phyloP scores from a whole-genome alignment of 1,139 yeast genomes.

The Taiozyma sp. region DNA sequence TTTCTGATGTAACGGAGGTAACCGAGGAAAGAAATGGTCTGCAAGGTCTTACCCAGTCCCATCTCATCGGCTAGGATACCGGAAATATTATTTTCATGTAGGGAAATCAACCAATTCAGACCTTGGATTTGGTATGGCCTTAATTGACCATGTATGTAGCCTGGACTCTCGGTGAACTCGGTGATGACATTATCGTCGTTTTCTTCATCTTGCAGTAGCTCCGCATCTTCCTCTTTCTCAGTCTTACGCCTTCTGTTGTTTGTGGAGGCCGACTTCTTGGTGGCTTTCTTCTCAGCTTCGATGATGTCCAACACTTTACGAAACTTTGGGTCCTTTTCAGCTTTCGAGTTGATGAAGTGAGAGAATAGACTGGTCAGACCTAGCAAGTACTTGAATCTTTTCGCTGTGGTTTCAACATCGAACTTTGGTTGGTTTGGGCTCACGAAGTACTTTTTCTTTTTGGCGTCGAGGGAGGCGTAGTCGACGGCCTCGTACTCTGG shows the following conservation, averaged over 20 bases:
- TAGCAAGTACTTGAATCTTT: constrained; percentile 60
- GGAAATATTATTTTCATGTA: constrained; percentile 75
- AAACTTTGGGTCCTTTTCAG: constrained; percentile 57
- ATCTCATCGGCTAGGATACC: constrained; percentile 97
- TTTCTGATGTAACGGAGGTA: constrained; percentile 73
- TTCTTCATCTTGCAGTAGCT: constrained; percentile 74
- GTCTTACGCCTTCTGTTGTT: constrained; percentile 52
- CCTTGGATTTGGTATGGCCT: constrained; percentile 90
- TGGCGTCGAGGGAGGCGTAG: constrained; percentile 15
- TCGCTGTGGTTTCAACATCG: constrained; percentile 50
- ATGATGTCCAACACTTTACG: constrained; percentile 36
- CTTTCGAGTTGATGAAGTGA: constrained; percentile 65
- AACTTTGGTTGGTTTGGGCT: constrained; percentile 43
- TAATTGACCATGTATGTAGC: constrained; percentile 60
- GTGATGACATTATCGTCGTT: constrained; percentile 47
- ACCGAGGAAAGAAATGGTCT: constrained; percentile 87
- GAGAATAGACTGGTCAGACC: constrained; percentile 65
- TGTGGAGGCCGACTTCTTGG: constrained; percentile 27
- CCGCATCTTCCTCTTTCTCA: constrained; percentile 92
- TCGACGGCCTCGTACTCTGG: constrained; percentile 9
- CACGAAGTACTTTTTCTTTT: constrained; percentile 38
- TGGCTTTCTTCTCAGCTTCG: constrained; percentile 24
- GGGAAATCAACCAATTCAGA: constrained; percentile 81
- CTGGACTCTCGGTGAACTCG: constrained; percentile 77
- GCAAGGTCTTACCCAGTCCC: constrained; percentile 96